These are phyloP conservation scores for Daldinia childiae DNA, from an alignment of 495 filamentous ascomycete genomes.

Conservation along the genomic window DNA sequence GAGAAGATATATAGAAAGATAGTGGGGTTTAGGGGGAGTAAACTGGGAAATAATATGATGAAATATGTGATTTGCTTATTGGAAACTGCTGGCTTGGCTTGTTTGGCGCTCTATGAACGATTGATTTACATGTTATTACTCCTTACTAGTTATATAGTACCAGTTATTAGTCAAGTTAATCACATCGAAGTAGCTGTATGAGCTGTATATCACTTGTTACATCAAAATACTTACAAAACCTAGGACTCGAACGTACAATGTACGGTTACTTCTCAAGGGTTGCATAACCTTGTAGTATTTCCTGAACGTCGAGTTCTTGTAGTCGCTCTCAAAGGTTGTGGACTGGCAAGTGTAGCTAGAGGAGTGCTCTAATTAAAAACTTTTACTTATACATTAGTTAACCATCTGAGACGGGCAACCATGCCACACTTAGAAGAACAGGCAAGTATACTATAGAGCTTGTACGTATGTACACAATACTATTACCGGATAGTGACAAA, in stretches of 20 bases:
- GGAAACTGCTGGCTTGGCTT: neutral
- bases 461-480: neutral
- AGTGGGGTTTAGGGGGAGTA: no score
- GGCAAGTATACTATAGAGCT: neutral
- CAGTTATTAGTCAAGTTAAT: neutral
- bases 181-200: neutral
- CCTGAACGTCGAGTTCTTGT: no score
- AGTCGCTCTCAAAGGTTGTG: no score
- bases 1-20: no score
- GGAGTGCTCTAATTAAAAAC: no score
- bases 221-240: no score
- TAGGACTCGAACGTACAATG: no score
- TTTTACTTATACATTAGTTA: neutral
- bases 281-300: no score
- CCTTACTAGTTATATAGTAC: neutral
- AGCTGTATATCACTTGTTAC: neutral
- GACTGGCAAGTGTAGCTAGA: no score
- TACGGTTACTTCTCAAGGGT: no score
- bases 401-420: neutral
- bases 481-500: neutral
- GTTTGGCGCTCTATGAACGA: neutral
- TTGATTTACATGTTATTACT: neutral
- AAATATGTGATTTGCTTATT: neutral
- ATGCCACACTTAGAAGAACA: neutral
- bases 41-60: neutral